Conservation (phyloP, 768 basidiomycete species). For the Russula earlei region DNA sequence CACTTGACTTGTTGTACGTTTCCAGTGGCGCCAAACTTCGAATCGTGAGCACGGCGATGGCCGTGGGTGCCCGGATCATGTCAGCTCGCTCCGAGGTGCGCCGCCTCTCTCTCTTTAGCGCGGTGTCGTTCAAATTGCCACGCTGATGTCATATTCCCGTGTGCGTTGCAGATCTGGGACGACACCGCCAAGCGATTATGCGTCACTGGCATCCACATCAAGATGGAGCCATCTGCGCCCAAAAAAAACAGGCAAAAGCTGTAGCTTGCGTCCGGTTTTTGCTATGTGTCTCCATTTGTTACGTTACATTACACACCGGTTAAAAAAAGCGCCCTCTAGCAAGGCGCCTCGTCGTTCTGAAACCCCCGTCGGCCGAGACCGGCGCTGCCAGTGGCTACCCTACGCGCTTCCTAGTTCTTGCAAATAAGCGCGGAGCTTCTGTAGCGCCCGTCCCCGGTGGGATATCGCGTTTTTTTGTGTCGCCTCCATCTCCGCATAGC, state of each 20-base stretch:
- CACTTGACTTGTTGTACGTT: not conserved
- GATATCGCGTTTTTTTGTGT: slow-evolving; percentile 56
- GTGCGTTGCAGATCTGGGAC: slow-evolving; percentile 20
- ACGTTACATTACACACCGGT: not conserved
- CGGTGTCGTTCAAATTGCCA: not conserved
- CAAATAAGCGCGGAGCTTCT: slow-evolving; percentile 42
- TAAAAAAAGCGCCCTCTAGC: not conserved
- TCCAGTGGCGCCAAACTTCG: slow-evolving; percentile 20
- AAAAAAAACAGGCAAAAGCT: slow-evolving; percentile 9
- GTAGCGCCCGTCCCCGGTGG: slow-evolving; percentile 56
- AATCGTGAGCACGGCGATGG: slow-evolving; percentile 21
- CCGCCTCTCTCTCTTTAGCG: not conserved
- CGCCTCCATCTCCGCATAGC: slow-evolving; percentile 61
- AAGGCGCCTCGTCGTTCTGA: too few species aligned
- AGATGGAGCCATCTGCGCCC: slow-evolving; percentile 20
- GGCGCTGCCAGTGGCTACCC: not conserved
- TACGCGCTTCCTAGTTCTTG: slow-evolving; percentile 4
- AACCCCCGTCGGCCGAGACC: too few species aligned
- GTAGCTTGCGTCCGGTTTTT: not conserved
- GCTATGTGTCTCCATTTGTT: not conserved
- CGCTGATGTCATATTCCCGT: not conserved
- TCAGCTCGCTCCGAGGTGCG: slow-evolving; percentile 21
- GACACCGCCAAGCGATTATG: slow-evolving; percentile 16
- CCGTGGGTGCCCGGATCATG: slow-evolving; percentile 21
- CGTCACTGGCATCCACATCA: slow-evolving; percentile 18